phyloP scores from a whole-genome alignment of 495 filamentous ascomycete species.

The Penicillium arizonense region DNA sequence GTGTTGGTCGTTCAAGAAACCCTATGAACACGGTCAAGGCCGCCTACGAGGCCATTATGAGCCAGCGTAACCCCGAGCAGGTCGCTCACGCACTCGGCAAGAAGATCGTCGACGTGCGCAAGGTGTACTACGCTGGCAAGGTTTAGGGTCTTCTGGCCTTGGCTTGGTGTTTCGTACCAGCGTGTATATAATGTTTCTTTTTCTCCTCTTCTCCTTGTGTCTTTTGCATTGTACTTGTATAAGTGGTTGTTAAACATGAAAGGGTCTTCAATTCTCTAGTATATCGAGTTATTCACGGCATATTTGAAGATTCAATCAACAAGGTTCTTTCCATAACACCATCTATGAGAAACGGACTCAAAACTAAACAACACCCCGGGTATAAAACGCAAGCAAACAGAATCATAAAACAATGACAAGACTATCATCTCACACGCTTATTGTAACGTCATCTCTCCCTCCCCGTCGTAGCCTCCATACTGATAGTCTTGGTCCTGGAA shows the following conservation, averaged over 20 bases:
- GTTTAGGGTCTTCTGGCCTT: slow-evolving; percentile 40
- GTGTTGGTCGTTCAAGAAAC: slow-evolving; percentile 76
- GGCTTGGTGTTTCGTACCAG: slow-evolving; percentile 22
- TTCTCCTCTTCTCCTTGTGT: slow-evolving; percentile 26
- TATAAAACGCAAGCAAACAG: slow-evolving; percentile 16
- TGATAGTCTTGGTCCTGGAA: slow-evolving; percentile 31
- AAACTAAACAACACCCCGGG: slow-evolving; percentile 9
- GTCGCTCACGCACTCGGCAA: slow-evolving; percentile 81
- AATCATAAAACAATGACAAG: slow-evolving; percentile 1
- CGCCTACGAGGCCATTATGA: slow-evolving; percentile 73
- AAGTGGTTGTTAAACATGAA: slow-evolving; percentile 17
- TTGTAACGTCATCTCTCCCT: slow-evolving; percentile 37
- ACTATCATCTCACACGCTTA: slow-evolving; percentile 8
- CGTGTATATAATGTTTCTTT: slow-evolving; percentile 43
- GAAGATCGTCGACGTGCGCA: slow-evolving; percentile 94
- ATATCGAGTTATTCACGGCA: slow-evolving; percentile 7
- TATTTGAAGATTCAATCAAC: slow-evolving; percentile 9
- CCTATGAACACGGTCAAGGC: slow-evolving; percentile 97
- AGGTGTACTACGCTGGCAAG: slow-evolving; percentile 92
- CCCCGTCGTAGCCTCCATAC: slow-evolving; percentile 28
- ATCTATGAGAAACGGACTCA: slow-evolving; percentile 1
- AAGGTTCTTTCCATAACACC: slow-evolving; percentile 2
- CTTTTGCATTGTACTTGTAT: slow-evolving; percentile 32
- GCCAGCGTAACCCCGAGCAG: slow-evolving; percentile 82
- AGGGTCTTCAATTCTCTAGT: slow-evolving; percentile 12